Evolutionary conservation across 441 rosid genomes (phyloP), one percentile per base, ranked within the genome.

Genomic region (Gossypium schwendimanii): DNA sequence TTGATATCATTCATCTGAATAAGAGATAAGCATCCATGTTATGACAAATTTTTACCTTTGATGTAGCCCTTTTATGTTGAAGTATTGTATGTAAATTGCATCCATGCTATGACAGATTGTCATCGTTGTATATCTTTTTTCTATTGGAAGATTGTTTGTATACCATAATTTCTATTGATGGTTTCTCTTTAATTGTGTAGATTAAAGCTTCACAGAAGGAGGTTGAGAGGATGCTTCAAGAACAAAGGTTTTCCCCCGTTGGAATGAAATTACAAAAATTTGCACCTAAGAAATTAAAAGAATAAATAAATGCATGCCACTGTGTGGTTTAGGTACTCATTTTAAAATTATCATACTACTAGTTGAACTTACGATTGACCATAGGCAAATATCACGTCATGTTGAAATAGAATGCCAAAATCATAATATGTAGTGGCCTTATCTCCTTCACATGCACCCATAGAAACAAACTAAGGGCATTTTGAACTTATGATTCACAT

Each of bases 191-290:
- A 60, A 61, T 39, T 61, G n/a, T 67, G 67, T 74, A 91, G 97
- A 86, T 91, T 74, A 89, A 88, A 80, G 77, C 90, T 71, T 81
- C 89, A 75, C 90, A 85, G 52, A 82, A 87, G 81, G 96, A 94
- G 71, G 81, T 87, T 52, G 93, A 91, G 74, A 83, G 49, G 79
- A 81, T 85, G 86, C 85, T 88, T 81, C 83, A 84, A 79, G 97
- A 90, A 70, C 91, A 86, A 76, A 90, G 97, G 97, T 93, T 5
- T 23, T 67, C 67, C 66, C 36, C 33, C 18, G 14, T 54, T 72
- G 24, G 45, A 62, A 24, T 18, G 63, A 63, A 62, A 73, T 21
- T 44, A 52, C 62, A 44, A 71, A 69, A 31, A 20, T 54, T 4
- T 17, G 20, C 62, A 72, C 50, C 62, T 50, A 69, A 52, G 49